Evolutionary conservation across 2,329 filamentous ascomycete genomes (phyloP).

Genomic region (Trichoderma harzianum): DNA sequence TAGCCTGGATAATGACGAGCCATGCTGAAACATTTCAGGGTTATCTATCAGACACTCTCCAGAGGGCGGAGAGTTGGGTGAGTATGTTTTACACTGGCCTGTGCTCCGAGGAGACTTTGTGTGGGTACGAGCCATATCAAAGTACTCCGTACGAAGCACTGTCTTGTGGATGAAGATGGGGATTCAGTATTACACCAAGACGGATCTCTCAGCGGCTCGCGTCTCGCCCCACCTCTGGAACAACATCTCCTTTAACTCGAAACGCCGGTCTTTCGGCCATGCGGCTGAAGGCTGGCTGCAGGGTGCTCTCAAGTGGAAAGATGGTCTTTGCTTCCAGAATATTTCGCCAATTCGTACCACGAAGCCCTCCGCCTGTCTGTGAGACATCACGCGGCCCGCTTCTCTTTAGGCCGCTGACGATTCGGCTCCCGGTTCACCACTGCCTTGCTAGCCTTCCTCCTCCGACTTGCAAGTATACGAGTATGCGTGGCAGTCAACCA

Average conservation of each 20-base stretch:
- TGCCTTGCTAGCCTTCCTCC: not conserved
- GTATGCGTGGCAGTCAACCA: not conserved
- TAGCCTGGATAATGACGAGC: not conserved
- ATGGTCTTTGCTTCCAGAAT: conserved; percentile 16
- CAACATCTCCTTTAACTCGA: conserved; percentile 17
- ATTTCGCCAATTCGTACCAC: conserved; percentile 4
- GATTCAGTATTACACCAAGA: not conserved
- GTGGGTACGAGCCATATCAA: not conserved
- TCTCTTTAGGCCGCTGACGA: not conserved
- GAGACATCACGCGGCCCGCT: not conserved
- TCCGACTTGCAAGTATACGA: not conserved
- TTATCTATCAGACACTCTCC: not conserved
- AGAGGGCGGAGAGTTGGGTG: not conserved
- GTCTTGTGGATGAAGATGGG: not conserved
- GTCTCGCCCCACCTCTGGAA: not conserved
- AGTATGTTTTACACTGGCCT: not conserved
- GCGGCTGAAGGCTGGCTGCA: conserved; percentile 20
- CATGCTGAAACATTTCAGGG: not conserved
- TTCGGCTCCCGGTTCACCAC: not conserved
- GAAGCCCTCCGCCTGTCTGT: not conserved
- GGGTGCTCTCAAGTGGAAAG: not conserved
- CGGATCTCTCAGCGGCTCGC: not conserved
- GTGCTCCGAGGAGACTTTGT: not conserved
- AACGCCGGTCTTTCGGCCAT: conserved; percentile 13
- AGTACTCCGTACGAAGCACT: not conserved